phyloP scores from a whole-genome alignment of 176 grass and related monocot genomes.

The Triticum timopheevii region DNA sequence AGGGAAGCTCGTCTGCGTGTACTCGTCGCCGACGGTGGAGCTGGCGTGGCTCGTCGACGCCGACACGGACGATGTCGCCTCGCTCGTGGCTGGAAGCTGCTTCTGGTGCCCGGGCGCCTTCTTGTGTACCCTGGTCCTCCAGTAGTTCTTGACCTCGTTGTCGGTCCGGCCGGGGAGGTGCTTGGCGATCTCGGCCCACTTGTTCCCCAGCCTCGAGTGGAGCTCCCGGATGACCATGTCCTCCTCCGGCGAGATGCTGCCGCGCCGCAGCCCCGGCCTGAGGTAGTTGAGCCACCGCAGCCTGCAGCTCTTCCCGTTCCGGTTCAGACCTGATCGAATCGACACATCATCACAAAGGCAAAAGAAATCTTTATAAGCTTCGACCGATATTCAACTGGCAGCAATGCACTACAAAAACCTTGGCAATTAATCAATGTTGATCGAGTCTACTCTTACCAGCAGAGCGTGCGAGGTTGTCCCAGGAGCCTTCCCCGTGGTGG shows the following conservation, averaged over 20 bases:
- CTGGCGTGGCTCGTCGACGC: constrained; percentile 28
- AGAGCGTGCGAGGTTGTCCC: constrained; percentile 56
- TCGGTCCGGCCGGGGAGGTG: constrained; percentile 76
- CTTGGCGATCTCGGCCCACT: constrained; percentile 77
- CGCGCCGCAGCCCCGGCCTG: constrained; percentile 45
- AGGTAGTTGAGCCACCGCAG: constrained; percentile 78
- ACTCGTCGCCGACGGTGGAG: constrained; percentile 13
- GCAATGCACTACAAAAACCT: not conserved
- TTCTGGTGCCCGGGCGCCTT: not conserved
- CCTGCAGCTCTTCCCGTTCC: constrained; percentile 69
- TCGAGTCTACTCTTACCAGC: constrained; percentile 30
- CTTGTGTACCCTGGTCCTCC: constrained; percentile 82
- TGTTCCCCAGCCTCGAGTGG: constrained; percentile 50
- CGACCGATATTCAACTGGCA: not conserved
- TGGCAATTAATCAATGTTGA: not conserved
- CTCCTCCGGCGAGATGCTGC: constrained; percentile 57
- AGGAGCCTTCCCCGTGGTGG: constrained; percentile 51
- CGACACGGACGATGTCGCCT: constrained; percentile 1
- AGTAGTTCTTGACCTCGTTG: constrained; percentile 94
- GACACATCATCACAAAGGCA: not conserved
- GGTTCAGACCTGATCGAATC: constrained; percentile 39
- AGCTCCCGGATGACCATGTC: constrained; percentile 56
- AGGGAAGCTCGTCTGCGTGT: constrained; percentile 7
- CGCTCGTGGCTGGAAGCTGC: constrained; percentile 6
- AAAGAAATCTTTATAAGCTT: not conserved